A percentile compares a stretch with the other conserved stretches of the same genome.
These are phyloP conservation scores for Gamsiella multidivaricata DNA, from an alignment of 192 early-diverging fungal species.

Conservation along the genomic window DNA sequence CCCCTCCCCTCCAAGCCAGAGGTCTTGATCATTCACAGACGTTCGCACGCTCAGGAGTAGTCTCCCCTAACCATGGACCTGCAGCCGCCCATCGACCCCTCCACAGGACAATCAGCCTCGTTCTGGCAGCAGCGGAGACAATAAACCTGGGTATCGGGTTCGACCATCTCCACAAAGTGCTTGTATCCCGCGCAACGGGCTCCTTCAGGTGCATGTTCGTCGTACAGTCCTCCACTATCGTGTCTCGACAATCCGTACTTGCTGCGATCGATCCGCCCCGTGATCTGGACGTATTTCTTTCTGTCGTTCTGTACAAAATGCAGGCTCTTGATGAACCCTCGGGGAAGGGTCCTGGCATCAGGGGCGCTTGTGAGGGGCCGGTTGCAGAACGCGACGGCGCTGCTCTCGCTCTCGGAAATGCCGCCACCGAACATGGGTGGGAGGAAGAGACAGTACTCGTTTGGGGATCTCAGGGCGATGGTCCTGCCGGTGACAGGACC, in stretches of 20 bases:
- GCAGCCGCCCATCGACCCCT: constrained; percentile 40
- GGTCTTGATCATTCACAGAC: not conserved
- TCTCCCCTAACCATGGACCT: constrained; percentile 17
- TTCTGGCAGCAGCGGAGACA: constrained; percentile 60
- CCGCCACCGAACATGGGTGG: constrained; percentile 29
- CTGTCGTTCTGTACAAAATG: constrained; percentile 41
- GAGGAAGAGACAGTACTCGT: constrained; percentile 49
- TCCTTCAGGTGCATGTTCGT: constrained; percentile 57
- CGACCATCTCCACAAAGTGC: constrained; percentile 21
- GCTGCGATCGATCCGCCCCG: constrained; percentile 58
- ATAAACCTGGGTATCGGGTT: constrained; percentile 52
- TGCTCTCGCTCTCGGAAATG: constrained; percentile 38
- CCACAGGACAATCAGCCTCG: constrained; percentile 26
- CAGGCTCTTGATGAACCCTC: constrained; percentile 56
- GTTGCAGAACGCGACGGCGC: constrained; percentile 49
- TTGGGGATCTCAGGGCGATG: constrained; percentile 16
- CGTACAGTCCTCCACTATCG: constrained; percentile 68
- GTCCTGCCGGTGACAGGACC: constrained; percentile 22
- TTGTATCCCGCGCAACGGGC: constrained; percentile 51
- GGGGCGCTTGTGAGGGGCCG: constrained; percentile 41
- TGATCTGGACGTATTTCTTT: constrained; percentile 60
- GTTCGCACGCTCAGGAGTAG: constrained; percentile 21
- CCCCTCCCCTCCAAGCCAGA: too few species aligned
- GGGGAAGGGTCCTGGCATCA: constrained; percentile 45
- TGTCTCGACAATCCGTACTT: constrained; percentile 45